Evolutionary conservation across 169 alveolate species (phyloP).

Genomic region (Amoebophrya sp.): DNA sequence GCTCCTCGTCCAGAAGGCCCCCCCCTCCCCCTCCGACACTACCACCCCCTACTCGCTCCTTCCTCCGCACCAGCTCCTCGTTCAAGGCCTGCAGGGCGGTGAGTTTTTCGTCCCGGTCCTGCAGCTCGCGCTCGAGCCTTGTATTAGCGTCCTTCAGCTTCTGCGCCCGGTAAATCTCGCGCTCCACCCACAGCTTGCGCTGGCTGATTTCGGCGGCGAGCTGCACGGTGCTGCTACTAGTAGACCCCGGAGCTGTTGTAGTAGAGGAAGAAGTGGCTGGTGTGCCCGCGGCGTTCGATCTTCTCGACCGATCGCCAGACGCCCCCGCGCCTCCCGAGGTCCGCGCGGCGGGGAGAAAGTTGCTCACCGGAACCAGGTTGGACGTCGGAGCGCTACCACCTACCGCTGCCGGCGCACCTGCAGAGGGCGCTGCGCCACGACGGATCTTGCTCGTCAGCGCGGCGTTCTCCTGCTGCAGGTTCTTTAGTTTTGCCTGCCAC

Average conservation of each 20-base stretch:
- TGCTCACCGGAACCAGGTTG: too few species aligned
- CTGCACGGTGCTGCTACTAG: too few species aligned
- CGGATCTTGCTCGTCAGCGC: neutral
- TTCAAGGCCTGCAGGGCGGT: neutral
- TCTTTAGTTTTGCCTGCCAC: neutral
- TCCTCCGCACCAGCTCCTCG: neutral
- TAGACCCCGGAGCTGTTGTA: too few species aligned
- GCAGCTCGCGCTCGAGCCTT: neutral
- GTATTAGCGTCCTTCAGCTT: neutral
- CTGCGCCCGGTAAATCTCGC: neutral
- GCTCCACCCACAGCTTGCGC: neutral
- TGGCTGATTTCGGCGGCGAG: neutral
- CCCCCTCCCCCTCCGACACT: too few species aligned
- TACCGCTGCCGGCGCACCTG: neutral
- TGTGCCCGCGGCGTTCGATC: too few species aligned
- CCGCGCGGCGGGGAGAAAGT: too few species aligned
- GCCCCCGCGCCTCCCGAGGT: too few species aligned
- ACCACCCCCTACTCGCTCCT: too few species aligned
- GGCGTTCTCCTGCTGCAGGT: neutral
- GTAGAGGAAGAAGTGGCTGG: too few species aligned
- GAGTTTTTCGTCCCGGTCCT: neutral
- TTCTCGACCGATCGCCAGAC: too few species aligned
- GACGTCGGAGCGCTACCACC: too few species aligned
- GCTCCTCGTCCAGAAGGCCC: neutral
- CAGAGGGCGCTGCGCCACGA: too few species aligned